phyloP scores from a whole-genome alignment of 257 asterid species.

The Nicotiana undulata region DNA sequence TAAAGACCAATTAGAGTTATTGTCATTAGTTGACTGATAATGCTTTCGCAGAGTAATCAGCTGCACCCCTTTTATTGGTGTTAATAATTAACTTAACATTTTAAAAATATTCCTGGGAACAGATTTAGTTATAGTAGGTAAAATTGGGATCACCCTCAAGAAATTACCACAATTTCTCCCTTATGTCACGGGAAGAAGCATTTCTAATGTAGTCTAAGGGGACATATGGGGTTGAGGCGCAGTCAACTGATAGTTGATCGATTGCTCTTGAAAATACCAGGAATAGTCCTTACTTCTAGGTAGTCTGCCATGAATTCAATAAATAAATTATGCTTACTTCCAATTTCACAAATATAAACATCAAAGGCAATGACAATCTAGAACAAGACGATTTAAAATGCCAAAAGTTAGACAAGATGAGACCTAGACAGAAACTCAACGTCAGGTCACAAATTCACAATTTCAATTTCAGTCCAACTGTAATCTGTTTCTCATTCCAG shows the following conservation, averaged over 20 bases:
- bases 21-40: not conserved
- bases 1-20: not conserved
- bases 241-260: not conserved
- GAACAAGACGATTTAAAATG: not conserved
- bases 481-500: not conserved
- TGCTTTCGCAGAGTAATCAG: not conserved
- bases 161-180: not conserved
- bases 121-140: not conserved
- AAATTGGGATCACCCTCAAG: not conserved
- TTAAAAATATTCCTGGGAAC: not conserved
- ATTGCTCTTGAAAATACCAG: not conserved
- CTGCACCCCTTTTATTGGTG: not conserved
- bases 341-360: not conserved
- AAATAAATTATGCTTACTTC: not conserved
- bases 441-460: not conserved
- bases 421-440: not conserved
- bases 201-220: no score
- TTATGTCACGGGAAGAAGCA: no score
- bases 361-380: not conserved
- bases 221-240: no score
- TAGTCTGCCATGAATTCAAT: not conserved
- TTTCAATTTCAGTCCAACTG: not conserved
- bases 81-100: not conserved
- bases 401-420: not conserved
- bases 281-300: not conserved